These are phyloP conservation scores for Fusarium tricinctum DNA, from an alignment of 2,329 filamentous ascomycete species.

Conservation along the genomic window DNA sequence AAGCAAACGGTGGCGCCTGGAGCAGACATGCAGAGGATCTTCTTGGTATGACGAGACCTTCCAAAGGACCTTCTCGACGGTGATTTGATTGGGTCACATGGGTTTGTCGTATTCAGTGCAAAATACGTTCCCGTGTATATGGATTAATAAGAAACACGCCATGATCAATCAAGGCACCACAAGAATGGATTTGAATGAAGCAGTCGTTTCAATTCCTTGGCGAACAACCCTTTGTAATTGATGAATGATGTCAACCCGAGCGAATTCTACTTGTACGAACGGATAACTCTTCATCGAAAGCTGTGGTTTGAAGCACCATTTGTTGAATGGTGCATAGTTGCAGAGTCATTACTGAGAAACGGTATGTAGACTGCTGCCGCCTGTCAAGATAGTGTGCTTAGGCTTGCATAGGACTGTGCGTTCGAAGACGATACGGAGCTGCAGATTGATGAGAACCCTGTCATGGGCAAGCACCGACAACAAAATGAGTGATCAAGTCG, in stretches of 20 bases:
- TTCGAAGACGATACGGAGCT: not conserved
- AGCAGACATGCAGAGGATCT: slow-evolving; percentile 77
- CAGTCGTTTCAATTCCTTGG: not conserved
- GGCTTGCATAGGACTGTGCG: not conserved
- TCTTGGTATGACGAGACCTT: slow-evolving; percentile 71
- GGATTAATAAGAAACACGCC: not conserved
- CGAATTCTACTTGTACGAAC: not conserved
- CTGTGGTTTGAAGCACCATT: not conserved
- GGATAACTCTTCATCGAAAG: not conserved
- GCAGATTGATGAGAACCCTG: not conserved
- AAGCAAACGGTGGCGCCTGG: slow-evolving; percentile 74
- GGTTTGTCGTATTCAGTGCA: not conserved
- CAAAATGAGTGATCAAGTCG: not conserved
- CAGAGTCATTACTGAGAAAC: not conserved
- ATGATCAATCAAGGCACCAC: not conserved
- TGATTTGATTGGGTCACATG: not conserved
- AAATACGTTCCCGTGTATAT: not conserved
- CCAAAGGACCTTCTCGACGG: slow-evolving; percentile 30
- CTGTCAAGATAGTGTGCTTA: not conserved
- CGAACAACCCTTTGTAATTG: not conserved
- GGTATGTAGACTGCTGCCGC: slow-evolving; percentile 3
- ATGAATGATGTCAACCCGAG: too few species aligned
- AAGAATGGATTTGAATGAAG: not conserved
- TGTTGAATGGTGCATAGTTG: not conserved
- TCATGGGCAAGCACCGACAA: not conserved